Evolutionary conservation across 345 rosid genomes (phyloP).

Genomic region (Anastatica hierochuntica): DNA sequence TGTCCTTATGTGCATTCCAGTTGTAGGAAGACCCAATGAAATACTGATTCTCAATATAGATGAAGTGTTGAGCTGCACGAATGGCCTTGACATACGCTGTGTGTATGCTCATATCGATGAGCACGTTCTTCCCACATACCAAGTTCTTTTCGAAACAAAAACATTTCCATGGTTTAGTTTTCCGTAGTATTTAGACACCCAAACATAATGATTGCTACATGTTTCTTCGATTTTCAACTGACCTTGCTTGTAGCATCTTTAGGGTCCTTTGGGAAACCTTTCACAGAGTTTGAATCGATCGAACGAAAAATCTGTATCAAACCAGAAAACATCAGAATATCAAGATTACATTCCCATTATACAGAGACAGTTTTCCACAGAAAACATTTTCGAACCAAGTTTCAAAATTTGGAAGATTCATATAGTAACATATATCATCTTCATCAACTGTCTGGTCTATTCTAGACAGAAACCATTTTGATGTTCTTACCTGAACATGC

Average conservation of each 20-base stretch:
- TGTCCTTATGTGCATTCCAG: slow-evolving; percentile 63
- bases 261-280: slow-evolving; percentile 72
- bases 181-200: background rate
- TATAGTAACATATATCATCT: background rate
- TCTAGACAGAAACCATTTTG: background rate
- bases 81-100: slow-evolving; percentile 80
- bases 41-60: slow-evolving; percentile 86
- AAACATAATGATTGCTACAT: slow-evolving; percentile 4
- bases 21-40: slow-evolving; percentile 84
- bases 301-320: slow-evolving; percentile 68
- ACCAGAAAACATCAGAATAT: slow-evolving; percentile 8
- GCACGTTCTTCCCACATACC: slow-evolving; percentile 72
- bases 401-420: background rate
- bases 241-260: slow-evolving; percentile 57
- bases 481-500: slow-evolving; percentile 69
- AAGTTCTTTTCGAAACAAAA: slow-evolving; percentile 44
- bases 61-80: slow-evolving; percentile 76
- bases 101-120: slow-evolving; percentile 87
- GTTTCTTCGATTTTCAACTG: slow-evolving; percentile 7
- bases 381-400: background rate
- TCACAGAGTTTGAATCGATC: slow-evolving; percentile 78
- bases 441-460: background rate
- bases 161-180: slow-evolving; percentile 3
- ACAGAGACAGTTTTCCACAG: no score
- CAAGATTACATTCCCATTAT: background rate